Conservation (phyloP, 2,329 filamentous ascomycete species). For the Lasiodiplodia hormozganensis region DNA sequence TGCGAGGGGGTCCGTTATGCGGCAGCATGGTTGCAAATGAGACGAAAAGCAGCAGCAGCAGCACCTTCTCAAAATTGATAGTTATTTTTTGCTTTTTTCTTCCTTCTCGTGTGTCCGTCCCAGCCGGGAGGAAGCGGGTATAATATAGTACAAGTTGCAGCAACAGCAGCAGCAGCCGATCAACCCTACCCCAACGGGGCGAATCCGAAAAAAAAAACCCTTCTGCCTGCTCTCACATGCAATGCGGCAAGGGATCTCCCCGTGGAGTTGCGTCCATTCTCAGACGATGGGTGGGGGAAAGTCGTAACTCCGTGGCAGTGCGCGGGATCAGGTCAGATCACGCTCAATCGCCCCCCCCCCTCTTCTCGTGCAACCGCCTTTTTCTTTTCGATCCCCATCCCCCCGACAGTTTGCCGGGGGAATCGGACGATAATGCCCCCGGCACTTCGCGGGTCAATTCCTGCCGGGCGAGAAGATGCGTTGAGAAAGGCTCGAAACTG, state of each 20-base stretch:
- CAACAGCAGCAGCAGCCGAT: not conserved
- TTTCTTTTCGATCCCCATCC: not conserved
- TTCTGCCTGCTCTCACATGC: not conserved
- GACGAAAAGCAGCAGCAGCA: no score
- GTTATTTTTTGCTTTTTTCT: not conserved
- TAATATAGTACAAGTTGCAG: not conserved
- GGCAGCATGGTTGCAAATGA: not conserved
- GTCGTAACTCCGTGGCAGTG: not conserved
- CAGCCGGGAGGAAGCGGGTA: not conserved
- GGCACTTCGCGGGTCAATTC: no score
- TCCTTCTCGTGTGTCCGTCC: not conserved
- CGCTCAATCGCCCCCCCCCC: no score
- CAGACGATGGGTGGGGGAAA: not conserved
- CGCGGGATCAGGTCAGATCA: not conserved
- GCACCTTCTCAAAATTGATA: not conserved
- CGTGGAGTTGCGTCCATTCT: not conserved
- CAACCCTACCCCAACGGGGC: not conserved
- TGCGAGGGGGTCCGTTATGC: conserved; percentile 3
- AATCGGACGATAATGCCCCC: not conserved
- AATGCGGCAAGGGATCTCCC: not conserved
- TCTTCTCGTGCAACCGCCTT: not conserved
- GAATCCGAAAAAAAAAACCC: not conserved
- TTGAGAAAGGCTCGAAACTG: not conserved
- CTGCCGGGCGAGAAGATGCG: not conserved
- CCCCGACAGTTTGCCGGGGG: no score